Conservation (phyloP, 2,329 filamentous ascomycete genomes). For the Epichloe sp. region DNA sequence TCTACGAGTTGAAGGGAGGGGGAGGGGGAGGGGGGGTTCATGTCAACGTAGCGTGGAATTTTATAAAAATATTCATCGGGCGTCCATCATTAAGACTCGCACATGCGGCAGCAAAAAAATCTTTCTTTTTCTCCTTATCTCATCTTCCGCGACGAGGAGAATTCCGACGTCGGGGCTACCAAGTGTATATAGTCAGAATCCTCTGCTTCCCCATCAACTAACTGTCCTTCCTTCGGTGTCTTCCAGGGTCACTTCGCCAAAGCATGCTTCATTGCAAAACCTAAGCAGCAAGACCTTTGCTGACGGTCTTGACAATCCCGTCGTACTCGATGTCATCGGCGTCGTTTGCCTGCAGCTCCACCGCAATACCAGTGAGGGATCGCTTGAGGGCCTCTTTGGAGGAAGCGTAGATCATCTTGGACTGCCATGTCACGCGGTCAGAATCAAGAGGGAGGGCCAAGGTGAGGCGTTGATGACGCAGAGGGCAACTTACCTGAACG, state of each 20-base stretch:
- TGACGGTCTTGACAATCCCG: slow-evolving; percentile 52
- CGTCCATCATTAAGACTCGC: not conserved
- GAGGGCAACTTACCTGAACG: slow-evolving; percentile 45
- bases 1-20: not conserved
- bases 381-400: slow-evolving; percentile 81
- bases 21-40: not conserved
- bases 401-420: slow-evolving; percentile 83
- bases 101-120: not conserved
- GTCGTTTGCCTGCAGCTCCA: slow-evolving; percentile 76
- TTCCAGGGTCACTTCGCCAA: not conserved
- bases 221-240: not conserved
- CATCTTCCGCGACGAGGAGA: not conserved
- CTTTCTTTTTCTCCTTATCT: not conserved
- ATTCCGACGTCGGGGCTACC: slow-evolving; percentile 1
- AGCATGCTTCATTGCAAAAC: not conserved
- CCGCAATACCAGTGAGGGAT: slow-evolving; percentile 59
- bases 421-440: slow-evolving; percentile 29
- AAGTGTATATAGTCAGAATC: slow-evolving; percentile 1
- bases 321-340: slow-evolving; percentile 70
- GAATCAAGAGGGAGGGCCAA: not conserved
- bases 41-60: not conserved
- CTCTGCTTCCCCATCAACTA: not conserved
- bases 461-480: slow-evolving; percentile 4
- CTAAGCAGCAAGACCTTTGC: slow-evolving; percentile 46
- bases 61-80: not conserved